A percentile compares a stretch with the other conserved stretches of the same genome.
These are phyloP conservation scores for Bocquillonia castaneifolia DNA, from an alignment of 441 rosid species.

Conservation along the genomic window DNA sequence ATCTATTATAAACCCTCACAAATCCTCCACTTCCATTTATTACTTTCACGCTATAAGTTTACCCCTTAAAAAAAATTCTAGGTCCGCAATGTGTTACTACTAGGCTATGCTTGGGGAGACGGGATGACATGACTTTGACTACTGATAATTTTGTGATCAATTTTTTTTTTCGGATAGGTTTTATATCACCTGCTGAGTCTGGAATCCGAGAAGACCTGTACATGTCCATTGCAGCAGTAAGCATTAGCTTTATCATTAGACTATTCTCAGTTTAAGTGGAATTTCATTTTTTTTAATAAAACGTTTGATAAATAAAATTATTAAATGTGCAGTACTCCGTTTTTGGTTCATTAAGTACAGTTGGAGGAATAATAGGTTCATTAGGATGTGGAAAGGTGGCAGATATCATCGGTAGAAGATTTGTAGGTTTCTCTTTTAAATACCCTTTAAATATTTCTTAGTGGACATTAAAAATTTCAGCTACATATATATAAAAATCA, in stretches of 20 bases:
- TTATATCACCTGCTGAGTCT: conserved; percentile 43
- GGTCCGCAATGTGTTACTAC: too few species aligned
- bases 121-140: too few species aligned
- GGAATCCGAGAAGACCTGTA: conserved; percentile 43
- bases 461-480: background rate
- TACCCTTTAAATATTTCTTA: background rate
- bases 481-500: background rate
- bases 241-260: too few species aligned
- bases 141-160: background rate
- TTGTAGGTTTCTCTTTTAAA: conserved; percentile 18
- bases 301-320: background rate
- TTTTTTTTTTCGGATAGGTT: conserved; percentile 35
- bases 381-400: conserved; percentile 31
- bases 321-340: conserved; percentile 34
- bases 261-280: too few species aligned
- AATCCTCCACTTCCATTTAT: too few species aligned
- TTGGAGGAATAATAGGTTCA: conserved; percentile 44
- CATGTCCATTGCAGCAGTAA: conserved; percentile 40
- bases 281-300: background rate
- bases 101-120: too few species aligned
- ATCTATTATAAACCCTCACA: too few species aligned
- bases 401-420: conserved; percentile 36
- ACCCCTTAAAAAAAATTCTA: too few species aligned
- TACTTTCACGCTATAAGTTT: too few species aligned
- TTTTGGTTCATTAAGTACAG: conserved; percentile 37